phyloP scores from a whole-genome alignment of 768 basidiomycete species.

The Boletus patriciae region DNA sequence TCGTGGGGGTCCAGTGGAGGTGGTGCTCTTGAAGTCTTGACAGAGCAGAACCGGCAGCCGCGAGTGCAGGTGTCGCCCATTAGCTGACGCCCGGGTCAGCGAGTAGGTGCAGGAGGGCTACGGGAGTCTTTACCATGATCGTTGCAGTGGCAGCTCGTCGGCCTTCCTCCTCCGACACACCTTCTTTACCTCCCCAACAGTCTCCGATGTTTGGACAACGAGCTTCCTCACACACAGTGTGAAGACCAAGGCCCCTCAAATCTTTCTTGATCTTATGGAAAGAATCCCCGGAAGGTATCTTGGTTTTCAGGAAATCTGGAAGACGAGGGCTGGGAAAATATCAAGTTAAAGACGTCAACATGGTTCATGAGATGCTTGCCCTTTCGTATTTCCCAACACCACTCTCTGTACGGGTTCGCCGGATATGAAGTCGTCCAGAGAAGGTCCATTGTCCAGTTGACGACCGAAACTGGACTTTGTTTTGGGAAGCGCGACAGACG shows the following conservation, averaged over 20 bases:
- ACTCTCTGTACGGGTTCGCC: conserved; percentile 55
- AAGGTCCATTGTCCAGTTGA: conserved; percentile 63
- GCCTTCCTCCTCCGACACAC: conserved; percentile 63
- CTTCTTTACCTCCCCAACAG: conserved; percentile 91
- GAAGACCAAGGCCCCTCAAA: conserved; percentile 83
- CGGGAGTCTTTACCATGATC: conserved; percentile 74
- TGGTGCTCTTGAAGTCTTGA: conserved; percentile 88
- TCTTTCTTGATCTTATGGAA: conserved; percentile 95
- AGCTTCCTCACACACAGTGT: conserved; percentile 98
- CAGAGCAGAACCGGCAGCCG: conserved; percentile 96
- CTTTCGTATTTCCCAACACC: conserved; percentile 67
- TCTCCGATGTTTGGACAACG: conserved; percentile 99
- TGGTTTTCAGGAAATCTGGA: conserved; percentile 85
- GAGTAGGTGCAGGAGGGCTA: background rate
- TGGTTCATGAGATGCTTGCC: conserved; percentile 43
- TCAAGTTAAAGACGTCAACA: background rate
- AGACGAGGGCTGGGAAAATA: conserved; percentile 65
- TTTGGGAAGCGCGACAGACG: conserved; percentile 29
- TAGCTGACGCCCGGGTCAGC: conserved; percentile 49
- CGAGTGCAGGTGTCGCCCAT: conserved; percentile 99
- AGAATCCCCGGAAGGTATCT: conserved; percentile 84
- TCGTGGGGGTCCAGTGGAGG: conserved; percentile 94
- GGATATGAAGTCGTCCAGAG: conserved; percentile 80
- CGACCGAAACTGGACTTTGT: conserved; percentile 48
- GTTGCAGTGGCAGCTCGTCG: conserved; percentile 91